Conservation (phyloP, 164 flowering plant genomes). For the Warburgia ugandensis region DNA sequence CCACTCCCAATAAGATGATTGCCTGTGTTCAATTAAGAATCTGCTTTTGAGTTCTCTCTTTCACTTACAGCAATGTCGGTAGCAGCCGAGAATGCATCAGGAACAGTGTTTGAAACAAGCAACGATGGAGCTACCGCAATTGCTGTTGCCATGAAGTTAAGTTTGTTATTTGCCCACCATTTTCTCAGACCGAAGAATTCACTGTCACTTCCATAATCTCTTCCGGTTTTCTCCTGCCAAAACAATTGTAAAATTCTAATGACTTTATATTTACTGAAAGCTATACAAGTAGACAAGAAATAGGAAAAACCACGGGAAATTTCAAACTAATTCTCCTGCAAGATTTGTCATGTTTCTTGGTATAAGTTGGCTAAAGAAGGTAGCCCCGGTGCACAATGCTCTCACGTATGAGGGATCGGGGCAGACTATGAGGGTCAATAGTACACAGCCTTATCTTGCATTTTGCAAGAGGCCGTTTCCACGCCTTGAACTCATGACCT, state of each 20-base stretch:
- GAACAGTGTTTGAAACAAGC: slow-evolving; percentile 40
- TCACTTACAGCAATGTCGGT: slow-evolving; percentile 72
- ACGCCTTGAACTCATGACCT: no score
- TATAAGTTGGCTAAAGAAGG: no score
- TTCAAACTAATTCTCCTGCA: no score
- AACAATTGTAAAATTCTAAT: background rate
- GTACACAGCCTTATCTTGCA: no score
- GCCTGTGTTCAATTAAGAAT: background rate
- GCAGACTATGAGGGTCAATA: no score
- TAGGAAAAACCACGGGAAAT: background rate
- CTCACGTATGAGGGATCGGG: no score
- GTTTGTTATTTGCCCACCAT: slow-evolving; percentile 51
- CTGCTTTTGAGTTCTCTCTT: background rate
- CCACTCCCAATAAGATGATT: no score
- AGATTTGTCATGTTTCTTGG: no score
- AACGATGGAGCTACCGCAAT: slow-evolving; percentile 53
- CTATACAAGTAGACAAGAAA: background rate
- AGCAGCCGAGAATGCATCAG: slow-evolving; percentile 67
- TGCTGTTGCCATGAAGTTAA: slow-evolving; percentile 27
- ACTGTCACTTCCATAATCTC: background rate
- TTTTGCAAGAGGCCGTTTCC: no score
- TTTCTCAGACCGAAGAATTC: slow-evolving; percentile 9
- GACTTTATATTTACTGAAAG: background rate
- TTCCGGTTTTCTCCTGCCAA: slow-evolving; percentile 1
- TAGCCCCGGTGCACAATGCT: no score